phyloP scores from a whole-genome alignment of 345 rosid genomes.

The Gossypium rotundifolium region DNA sequence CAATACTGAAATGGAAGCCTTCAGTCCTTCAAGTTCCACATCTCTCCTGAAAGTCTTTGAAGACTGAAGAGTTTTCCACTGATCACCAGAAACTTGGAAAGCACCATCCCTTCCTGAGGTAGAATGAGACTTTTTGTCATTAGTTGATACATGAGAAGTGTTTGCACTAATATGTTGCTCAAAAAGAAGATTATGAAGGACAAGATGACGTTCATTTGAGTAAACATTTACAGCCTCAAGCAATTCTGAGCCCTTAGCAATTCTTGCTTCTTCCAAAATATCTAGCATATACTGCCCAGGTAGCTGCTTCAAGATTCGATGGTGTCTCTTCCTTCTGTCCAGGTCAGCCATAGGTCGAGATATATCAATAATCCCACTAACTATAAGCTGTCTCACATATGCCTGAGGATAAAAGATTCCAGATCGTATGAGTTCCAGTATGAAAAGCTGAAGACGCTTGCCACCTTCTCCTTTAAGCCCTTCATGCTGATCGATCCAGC shows the following conservation, averaged over 20 bases:
- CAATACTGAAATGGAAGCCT: conserved; percentile 56
- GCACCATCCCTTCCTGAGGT: conserved; percentile 21
- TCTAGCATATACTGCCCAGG: conserved; percentile 62
- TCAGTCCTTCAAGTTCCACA: conserved; percentile 48
- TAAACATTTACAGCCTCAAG: conserved; percentile 56
- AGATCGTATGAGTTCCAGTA: conserved; percentile 68
- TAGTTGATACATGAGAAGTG: conserved; percentile 21
- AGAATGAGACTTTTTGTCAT: conserved; percentile 32
- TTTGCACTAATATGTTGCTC: conserved; percentile 26
- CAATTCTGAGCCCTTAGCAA: conserved; percentile 53
- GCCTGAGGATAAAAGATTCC: conserved; percentile 86
- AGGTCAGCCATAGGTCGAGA: conserved; percentile 37
- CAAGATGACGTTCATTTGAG: conserved; percentile 76
- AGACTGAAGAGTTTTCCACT: conserved; percentile 36
- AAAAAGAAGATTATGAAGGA: conserved; percentile 43
- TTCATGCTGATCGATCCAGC: conserved; percentile 98
- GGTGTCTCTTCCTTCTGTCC: conserved; percentile 66
- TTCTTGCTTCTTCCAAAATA: conserved; percentile 54
- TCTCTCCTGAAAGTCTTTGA: conserved; percentile 38
- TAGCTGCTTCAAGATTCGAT: conserved; percentile 69
- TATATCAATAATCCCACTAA: conserved; percentile 76
- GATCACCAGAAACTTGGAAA: conserved; percentile 33
- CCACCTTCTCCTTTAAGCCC: conserved; percentile 64
- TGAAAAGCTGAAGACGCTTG: conserved; percentile 66
- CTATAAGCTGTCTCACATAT: conserved; percentile 83